Evolutionary conservation across 331 rosid genomes (phyloP), one percentile per base, ranked within the genome.

Genomic region (Acacia concinna): DNA sequence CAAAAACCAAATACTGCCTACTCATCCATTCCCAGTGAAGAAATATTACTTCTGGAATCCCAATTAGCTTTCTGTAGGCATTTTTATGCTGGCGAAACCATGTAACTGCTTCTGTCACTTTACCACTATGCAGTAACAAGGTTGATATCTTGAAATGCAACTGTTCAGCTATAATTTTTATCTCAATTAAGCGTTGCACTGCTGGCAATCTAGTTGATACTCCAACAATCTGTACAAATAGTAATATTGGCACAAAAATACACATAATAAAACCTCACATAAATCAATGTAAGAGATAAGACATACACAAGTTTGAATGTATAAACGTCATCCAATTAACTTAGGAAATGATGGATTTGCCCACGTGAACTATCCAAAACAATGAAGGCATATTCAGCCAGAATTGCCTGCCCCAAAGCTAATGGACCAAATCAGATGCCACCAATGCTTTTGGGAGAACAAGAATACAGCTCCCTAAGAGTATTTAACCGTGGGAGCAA

Each of bases 1-100:
- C 97, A 83, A 95, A 93, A 75, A 91, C 99, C 94, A 91, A 86
- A 84, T 73, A 95, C 82, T 95, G 99, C 85, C 94, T 90, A 83
- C 98, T 93, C 94, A 95, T 84, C 99, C 99, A 95, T 81, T 91
- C 99, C 98, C 97, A 91, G 78, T 95, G 99, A 85, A 95, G 89
- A 86, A 93, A 93, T 77, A 72, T 81, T 59, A 90, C 97, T 79
- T 91, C 97, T 34, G 99, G 93, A 41, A 91, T 79, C 80, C 99
- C 98, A 67, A 80, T 80, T 37, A 95, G 84, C 88, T 84, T 89
- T 83, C 84, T 89, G 84, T 95, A 95, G 4, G 91, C 79, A 83
- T 88, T 86, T 84, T 76, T 88, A 81, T 93, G 99, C 84, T 82
- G 94, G 71, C 87, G 90, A 76, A 95, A 95, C 99, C 99, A 93